Percentiles rank a stretch among this genome's conserved stretches.
These are phyloP conservation scores for Penicillium sp. DNA, from an alignment of 2,329 filamentous ascomycete genomes.

Conservation along the genomic window DNA sequence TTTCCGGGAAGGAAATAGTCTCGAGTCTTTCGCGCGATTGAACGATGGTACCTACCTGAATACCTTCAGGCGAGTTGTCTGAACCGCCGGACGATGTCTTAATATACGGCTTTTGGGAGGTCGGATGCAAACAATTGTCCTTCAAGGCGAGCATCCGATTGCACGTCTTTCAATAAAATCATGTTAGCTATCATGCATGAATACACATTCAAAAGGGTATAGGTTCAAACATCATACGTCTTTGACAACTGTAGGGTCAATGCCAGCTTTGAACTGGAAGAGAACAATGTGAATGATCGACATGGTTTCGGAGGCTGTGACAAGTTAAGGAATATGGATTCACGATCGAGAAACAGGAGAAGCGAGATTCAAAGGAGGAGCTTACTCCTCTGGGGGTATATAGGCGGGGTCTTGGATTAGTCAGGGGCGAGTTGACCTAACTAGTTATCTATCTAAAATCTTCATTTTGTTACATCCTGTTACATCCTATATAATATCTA, in stretches of 20 bases:
- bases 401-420: no score
- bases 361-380: not conserved
- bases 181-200: not conserved
- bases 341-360: not conserved
- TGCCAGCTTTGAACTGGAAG: conserved; percentile 58
- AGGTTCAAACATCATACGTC: conserved; percentile 45
- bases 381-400: no score
- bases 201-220: not conserved
- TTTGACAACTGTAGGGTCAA: conserved; percentile 49
- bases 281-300: conserved; percentile 64
- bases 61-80: conserved; percentile 59
- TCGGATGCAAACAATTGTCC: conserved; percentile 57
- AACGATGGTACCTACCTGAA: conserved; percentile 47
- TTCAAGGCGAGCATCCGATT: conserved; percentile 54
- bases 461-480: no score
- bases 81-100: conserved; percentile 54
- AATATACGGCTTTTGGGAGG: conserved; percentile 58
- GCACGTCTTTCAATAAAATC: conserved; percentile 45
- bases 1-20: not conserved
- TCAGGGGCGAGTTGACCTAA: no score
- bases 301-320: conserved; percentile 42
- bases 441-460: no score
- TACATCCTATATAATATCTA: no score
- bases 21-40: not conserved
- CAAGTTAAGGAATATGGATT: not conserved